Percentiles rank a stretch among this genome's conserved stretches.
Evolutionary conservation across 805 yeast species (phyloP).

Genomic region (Saturnispora besseyi): DNA sequence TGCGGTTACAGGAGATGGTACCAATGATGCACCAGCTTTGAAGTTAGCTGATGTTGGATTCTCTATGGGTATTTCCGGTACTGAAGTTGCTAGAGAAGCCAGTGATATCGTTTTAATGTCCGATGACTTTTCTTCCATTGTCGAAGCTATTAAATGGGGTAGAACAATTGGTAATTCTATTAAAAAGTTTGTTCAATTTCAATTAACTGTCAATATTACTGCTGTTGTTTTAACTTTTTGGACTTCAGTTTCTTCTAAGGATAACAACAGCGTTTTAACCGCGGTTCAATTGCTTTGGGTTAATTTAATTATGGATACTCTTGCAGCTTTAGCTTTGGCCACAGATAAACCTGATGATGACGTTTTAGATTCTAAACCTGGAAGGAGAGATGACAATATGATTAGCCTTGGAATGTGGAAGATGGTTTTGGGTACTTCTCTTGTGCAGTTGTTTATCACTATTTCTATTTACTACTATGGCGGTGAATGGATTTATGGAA

Average conservation of each 20-base stretch:
- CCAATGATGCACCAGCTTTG: slow-evolving; percentile 97
- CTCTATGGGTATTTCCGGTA: slow-evolving; percentile 97
- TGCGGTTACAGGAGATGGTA: slow-evolving; percentile 99
- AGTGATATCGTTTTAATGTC: slow-evolving; percentile 96
- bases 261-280: slow-evolving; percentile 79
- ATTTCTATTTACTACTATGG: slow-evolving; percentile 80
- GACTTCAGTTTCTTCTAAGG: slow-evolving; percentile 77
- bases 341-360: slow-evolving; percentile 91
- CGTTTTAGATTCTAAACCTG: slow-evolving; percentile 73
- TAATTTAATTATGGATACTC: slow-evolving; percentile 94
- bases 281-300: slow-evolving; percentile 98
- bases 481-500: slow-evolving; percentile 41
- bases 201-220: slow-evolving; percentile 89
- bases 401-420: slow-evolving; percentile 96
- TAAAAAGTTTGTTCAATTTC: slow-evolving; percentile 93
- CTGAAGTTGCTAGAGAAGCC: slow-evolving; percentile 98
- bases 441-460: slow-evolving; percentile 70
- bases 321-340: slow-evolving; percentile 95
- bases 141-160: slow-evolving; percentile 97
- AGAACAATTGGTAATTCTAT: slow-evolving; percentile 92
- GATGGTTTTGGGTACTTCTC: slow-evolving; percentile 87
- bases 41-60: slow-evolving; percentile 97
- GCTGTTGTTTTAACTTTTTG: slow-evolving; percentile 94
- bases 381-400: slow-evolving; percentile 68
- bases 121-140: slow-evolving; percentile 91